phyloP scores from a whole-genome alignment of 208 protist species.

The Strigomonas culicis region DNA sequence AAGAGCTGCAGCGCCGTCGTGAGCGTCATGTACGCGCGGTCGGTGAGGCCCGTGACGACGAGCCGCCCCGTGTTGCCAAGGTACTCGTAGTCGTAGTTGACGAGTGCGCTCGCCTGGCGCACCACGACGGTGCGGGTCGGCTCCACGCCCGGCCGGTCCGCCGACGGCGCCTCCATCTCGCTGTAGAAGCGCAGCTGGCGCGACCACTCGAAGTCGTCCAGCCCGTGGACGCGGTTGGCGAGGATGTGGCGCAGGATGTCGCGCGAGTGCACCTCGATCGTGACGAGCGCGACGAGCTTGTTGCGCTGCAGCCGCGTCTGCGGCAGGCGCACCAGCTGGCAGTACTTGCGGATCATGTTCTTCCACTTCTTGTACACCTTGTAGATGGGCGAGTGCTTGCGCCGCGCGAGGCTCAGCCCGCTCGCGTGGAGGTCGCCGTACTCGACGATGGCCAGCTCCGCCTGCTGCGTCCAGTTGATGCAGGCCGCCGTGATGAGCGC shows the following conservation, averaged over 20 bases:
- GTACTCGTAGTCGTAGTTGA: constrained; percentile 98
- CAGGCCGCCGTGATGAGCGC: constrained; percentile 94
- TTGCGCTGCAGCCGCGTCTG: constrained; percentile 91
- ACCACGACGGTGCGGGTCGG: constrained; percentile 45
- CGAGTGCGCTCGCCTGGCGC: constrained; percentile 89
- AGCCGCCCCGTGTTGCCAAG: constrained; percentile 96
- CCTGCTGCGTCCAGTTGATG: constrained; percentile 96
- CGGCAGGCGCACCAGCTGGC: constrained; percentile 92
- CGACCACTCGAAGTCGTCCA: constrained; percentile 97
- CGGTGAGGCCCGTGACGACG: constrained; percentile 98
- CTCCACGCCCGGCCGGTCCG: constrained; percentile 17
- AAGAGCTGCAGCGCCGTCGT: constrained; percentile 96
- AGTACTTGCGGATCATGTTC: constrained; percentile 93
- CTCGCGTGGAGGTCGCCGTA: constrained; percentile 78
- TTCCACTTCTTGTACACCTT: constrained; percentile 95
- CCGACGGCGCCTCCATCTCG: constrained; percentile 38
- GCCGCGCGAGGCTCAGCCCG: constrained; percentile 75
- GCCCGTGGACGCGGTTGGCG: constrained; percentile 59
- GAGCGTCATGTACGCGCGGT: constrained; percentile 98
- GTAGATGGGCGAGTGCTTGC: constrained; percentile 90
- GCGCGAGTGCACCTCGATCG: constrained; percentile 98
- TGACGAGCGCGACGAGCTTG: constrained; percentile 96
- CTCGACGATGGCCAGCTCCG: constrained; percentile 88
- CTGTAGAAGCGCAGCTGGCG: constrained; percentile 96
- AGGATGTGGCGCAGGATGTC: constrained; percentile 96